phyloP scores from a whole-genome alignment of 768 basidiomycete species.

The Tulasnella sp. region DNA sequence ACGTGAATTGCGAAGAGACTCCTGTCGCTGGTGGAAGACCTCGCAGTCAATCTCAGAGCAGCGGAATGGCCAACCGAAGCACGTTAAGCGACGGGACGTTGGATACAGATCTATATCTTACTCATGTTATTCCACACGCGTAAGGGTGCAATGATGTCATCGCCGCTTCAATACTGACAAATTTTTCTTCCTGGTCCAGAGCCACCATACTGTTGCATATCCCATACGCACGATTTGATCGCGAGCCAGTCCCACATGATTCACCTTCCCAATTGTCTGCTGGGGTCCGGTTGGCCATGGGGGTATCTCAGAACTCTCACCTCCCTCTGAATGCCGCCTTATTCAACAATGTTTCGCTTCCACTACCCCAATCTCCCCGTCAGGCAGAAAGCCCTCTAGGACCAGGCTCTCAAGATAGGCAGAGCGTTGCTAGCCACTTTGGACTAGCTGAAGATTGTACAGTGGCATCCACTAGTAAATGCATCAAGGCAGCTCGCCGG shows the following conservation, averaged over 20 bases:
- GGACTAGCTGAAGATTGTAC: not conserved
- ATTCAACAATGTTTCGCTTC: not conserved
- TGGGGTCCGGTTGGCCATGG: not conserved
- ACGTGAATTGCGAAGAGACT: too few relatives aligned
- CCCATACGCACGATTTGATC: conserved; percentile 5
- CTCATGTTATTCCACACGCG: conserved; percentile 12
- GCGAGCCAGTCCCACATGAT: not conserved
- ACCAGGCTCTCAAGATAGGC: not conserved
- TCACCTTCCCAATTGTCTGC: not conserved
- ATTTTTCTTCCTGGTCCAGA: not conserved
- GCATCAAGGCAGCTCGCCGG: conserved; percentile 1
- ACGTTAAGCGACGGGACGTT: not conserved
- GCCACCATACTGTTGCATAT: conserved; percentile 4
- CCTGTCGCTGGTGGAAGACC: too few relatives aligned
- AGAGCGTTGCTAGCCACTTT: too few relatives aligned
- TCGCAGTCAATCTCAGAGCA: too few relatives aligned
- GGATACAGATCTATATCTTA: conserved; percentile 10
- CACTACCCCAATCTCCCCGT: not conserved
- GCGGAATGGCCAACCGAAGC: not conserved
- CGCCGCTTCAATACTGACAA: not conserved
- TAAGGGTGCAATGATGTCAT: not conserved
- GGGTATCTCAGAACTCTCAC: not conserved
- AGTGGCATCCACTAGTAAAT: not conserved
- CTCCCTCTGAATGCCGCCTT: not conserved
- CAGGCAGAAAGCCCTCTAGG: not conserved